Conservation (phyloP, 148 eudicot genomes). For the Rheum nobile region DNA sequence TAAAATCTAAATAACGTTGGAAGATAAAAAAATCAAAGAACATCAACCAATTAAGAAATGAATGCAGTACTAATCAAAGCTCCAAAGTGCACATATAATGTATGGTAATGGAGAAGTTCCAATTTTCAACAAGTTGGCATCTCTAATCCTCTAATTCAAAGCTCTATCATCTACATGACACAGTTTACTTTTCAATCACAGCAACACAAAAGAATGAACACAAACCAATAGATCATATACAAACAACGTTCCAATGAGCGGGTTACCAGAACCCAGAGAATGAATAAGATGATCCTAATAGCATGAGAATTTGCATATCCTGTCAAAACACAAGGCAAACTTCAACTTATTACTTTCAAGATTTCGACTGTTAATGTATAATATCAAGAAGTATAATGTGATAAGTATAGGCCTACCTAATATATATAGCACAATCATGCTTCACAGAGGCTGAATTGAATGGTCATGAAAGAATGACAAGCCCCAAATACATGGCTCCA, state of each 20-base stretch:
- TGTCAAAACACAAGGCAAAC: background rate
- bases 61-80: background rate
- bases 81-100: background rate
- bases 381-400: background rate
- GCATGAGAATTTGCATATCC: background rate
- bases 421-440: background rate
- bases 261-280: background rate
- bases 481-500: constrained; percentile 90
- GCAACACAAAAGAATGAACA: background rate
- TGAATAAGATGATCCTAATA: constrained; percentile 3
- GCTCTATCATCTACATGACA: background rate
- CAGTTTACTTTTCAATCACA: background rate
- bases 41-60: background rate
- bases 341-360: background rate
- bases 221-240: constrained; percentile 2
- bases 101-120: background rate
- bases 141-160: background rate
- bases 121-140: background rate
- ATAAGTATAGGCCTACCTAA: background rate
- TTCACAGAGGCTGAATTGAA: background rate
- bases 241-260: background rate
- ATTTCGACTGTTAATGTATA: background rate
- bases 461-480: constrained; percentile 80
- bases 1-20: no score
- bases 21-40: background rate